phyloP scores from a whole-genome alignment of 371 early-diverging fungal genomes.

The Apophysomyces elegans region DNA sequence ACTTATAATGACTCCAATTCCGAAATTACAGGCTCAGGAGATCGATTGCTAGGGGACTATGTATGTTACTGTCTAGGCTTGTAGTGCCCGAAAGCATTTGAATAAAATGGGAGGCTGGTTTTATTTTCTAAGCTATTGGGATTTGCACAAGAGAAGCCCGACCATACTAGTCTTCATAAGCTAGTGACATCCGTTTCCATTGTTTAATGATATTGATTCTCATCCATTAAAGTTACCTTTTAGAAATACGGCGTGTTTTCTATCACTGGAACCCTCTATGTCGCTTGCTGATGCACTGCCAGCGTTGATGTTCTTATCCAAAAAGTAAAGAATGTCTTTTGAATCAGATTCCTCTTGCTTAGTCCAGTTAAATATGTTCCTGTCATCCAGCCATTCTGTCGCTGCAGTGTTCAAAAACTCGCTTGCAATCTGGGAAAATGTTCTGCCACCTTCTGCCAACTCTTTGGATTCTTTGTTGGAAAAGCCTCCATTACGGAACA shows the following conservation, averaged over 20 bases:
- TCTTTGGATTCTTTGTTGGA: constrained; percentile 37
- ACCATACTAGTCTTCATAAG: too few relatives aligned
- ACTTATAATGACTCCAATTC: too few relatives aligned
- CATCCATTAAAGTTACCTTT: neutral
- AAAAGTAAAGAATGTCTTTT: constrained; percentile 55
- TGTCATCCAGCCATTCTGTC: constrained; percentile 57
- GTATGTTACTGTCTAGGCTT: too few relatives aligned
- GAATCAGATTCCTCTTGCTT: constrained; percentile 48
- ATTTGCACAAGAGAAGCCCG: too few relatives aligned
- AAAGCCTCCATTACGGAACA: constrained; percentile 23
- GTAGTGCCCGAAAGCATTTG: too few relatives aligned
- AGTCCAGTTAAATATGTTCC: constrained; percentile 64
- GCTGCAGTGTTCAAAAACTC: constrained; percentile 45
- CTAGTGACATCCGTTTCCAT: too few relatives aligned
- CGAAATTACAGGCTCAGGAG: too few relatives aligned
- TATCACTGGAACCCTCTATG: constrained; percentile 2
- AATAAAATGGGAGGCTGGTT: too few relatives aligned
- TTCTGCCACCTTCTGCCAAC: constrained; percentile 37
- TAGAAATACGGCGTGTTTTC: neutral
- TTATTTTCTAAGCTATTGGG: too few relatives aligned
- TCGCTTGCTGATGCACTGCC: neutral
- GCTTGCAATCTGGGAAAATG: constrained; percentile 41
- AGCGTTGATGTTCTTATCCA: constrained; percentile 42
- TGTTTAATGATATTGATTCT: too few relatives aligned
- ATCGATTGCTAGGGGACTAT: too few relatives aligned